Conservation (phyloP, 441 rosid genomes). For the Capsella rubella region DNA sequence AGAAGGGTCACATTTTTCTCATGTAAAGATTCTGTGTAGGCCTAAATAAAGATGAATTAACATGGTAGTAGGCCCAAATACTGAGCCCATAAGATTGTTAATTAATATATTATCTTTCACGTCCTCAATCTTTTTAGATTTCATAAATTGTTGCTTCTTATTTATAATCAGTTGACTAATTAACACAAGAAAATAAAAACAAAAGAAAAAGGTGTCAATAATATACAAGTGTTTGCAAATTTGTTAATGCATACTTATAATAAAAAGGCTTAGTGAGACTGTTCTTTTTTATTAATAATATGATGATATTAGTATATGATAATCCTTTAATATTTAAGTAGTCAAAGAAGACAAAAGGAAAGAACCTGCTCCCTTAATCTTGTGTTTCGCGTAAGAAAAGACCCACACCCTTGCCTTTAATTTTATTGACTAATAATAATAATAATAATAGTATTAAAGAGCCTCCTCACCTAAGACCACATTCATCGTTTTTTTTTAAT, state of each 20-base stretch:
- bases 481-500: conserved; percentile 6
- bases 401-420: conserved; percentile 33
- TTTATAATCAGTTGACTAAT: not conserved
- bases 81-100: not conserved
- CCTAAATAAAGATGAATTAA: not conserved
- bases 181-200: not conserved
- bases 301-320: too few species aligned
- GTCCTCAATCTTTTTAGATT: not conserved
- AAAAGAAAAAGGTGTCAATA: not conserved
- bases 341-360: conserved; percentile 33
- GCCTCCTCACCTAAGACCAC: conserved; percentile 40
- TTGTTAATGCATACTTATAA: not conserved
- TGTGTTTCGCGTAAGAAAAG: conserved; percentile 34
- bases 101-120: not conserved
- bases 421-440: not conserved
- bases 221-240: not conserved
- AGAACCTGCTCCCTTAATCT: conserved; percentile 42
- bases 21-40: not conserved
- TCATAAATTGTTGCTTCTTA: not conserved
- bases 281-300: too few species aligned
- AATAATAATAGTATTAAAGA: not conserved
- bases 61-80: not conserved
- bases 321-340: too few species aligned
- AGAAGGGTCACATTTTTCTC: not conserved
- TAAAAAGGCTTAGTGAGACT: too few species aligned